Evolutionary conservation across 2,329 filamentous ascomycete genomes (phyloP).

Genomic region (Colletotrichum sp.): DNA sequence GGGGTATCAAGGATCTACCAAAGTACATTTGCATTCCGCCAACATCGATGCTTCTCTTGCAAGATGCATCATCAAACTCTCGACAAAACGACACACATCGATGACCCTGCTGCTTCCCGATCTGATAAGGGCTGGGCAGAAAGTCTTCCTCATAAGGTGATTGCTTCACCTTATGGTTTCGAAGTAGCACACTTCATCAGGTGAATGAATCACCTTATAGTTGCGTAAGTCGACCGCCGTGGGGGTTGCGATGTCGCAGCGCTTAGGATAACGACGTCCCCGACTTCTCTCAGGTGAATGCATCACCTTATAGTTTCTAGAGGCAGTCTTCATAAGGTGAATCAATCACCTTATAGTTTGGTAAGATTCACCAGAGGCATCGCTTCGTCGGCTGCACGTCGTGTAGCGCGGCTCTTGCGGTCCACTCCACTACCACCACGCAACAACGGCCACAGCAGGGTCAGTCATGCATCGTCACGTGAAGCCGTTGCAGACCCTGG

Average conservation of each 20-base stretch:
- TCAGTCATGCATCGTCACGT: background rate
- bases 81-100: background rate
- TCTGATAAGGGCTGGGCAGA: background rate
- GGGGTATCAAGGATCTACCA: background rate
- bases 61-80: background rate
- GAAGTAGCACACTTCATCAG: background rate
- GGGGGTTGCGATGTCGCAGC: background rate
- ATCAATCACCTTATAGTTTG: background rate
- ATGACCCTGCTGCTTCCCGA: background rate
- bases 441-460: background rate
- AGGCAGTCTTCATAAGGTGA: background rate
- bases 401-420: background rate
- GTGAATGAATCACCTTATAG: background rate
- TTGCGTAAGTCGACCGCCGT: background rate
- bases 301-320: background rate
- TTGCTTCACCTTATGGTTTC: background rate
- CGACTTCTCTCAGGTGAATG: background rate
- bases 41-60: background rate
- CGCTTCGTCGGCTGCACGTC: background rate
- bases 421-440: background rate
- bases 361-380: background rate
- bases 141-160: background rate
- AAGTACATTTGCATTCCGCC: background rate
- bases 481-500: background rate
- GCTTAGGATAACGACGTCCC: background rate